These are phyloP conservation scores for Solanum etuberosum DNA, from an alignment of 257 asterid genomes.

Conservation along the genomic window DNA sequence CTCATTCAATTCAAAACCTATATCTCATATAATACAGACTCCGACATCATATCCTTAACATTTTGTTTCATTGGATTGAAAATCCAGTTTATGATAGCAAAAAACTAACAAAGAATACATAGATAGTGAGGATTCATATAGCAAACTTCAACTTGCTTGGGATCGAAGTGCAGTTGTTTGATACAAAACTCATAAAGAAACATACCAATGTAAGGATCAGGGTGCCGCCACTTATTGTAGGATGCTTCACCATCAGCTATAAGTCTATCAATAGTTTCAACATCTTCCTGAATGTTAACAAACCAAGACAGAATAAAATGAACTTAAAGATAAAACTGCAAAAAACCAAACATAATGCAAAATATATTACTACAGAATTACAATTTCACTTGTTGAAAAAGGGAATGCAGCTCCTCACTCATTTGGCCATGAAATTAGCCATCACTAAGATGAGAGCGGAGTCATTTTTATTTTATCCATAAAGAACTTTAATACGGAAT, in stretches of 20 bases:
- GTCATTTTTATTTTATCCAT: neutral
- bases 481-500: neutral
- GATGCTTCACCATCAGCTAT: slow-evolving; percentile 60
- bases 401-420: neutral
- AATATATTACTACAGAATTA: neutral
- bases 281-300: slow-evolving; percentile 57
- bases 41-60: neutral
- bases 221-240: slow-evolving; percentile 78
- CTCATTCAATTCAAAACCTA: neutral
- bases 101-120: slow-evolving; percentile 2
- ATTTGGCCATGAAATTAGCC: neutral
- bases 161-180: neutral
- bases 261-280: slow-evolving; percentile 76
- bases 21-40: neutral
- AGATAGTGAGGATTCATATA: neutral
- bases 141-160: neutral
- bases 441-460: neutral
- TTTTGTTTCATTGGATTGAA: neutral
- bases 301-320: neutral
- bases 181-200: neutral
- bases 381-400: neutral
- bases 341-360: neutral
- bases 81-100: neutral
- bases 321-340: neutral
- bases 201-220: slow-evolving; percentile 93